Base-by-base conservation (phyloP, 106 monocot species). In the Dioscorea zingiberensis region DNA sequence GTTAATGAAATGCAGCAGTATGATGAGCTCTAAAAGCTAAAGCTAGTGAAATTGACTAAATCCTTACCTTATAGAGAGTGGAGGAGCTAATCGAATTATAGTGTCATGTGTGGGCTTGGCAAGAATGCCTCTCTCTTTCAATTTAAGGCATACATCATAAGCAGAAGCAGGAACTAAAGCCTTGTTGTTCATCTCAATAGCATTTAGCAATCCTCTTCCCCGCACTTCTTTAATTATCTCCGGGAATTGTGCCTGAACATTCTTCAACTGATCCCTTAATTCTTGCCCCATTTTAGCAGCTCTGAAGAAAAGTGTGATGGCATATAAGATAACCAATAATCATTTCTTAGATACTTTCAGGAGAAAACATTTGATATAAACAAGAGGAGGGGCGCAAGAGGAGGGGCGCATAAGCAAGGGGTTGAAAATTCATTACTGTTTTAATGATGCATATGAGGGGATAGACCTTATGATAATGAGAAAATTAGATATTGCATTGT, bases 41-140 rank as follows among this genome's bases (percentile, higher is more conserved):
- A 38, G 38, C 38, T 38, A 38, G 3, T 38, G 38, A 6, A 38
- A 38, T 38, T 38, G 4, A 38, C 38, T 38, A 56, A 19, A 11
- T 32, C 23, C 58, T 19, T 76, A 93, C 98, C 98, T 89, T 75
- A 99, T 87, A 21, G 82, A 60, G 15, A 99, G 80, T 27, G 98
- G 98, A 69, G 98, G 98, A 38, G 98, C 93, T 57, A 98, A 76
- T 68, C 98, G 81, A 48, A 98, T 98, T 47, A 98, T 89, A 13
- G 88, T 93, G 68, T 83, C 89, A 74, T 98, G 98, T 15, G 98
- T 98, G 59, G 98, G 98, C 65, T 98, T 98, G 13, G 93, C 98
- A 68, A 98, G 89, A 78, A 93, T 87, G 45, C 92, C 93, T 76
- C 93, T 86, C 71, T 93, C 89, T 79, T 98, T 98, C 78, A 98